Evolutionary conservation across 306 rosid genomes (phyloP), one percentile per base, ranked within the genome.

Genomic region (Castanospermum australe): DNA sequence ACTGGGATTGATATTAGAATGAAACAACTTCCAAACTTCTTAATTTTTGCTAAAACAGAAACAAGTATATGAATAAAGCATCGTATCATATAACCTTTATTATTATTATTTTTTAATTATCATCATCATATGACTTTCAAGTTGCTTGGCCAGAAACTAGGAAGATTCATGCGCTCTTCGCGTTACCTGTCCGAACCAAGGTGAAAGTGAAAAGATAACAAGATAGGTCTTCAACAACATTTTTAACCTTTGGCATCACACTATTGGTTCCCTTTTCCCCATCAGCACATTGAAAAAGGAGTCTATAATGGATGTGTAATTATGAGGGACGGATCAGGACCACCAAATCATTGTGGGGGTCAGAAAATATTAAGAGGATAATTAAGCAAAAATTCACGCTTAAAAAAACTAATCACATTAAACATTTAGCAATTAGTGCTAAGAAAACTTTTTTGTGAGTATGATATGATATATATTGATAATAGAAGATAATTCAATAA

Each of bases 131-230:
- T 21, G 36, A 20, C 9, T 65, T 36, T 20, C 0, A 18, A 12
- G 24, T 15, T 78, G 47, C 2, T 68, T 12, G 38, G 76, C 61
- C 68, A 68, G 62, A 33, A 21, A 56, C 41, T 21, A 13, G 22
- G 45, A 79, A 22, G 56, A 67, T 2, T 44, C 41, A 32, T 47
- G 17, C 45, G 15, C 6, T 24, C 78, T 59, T 68, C 69, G 59
- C 17, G 20, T 14, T 77, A 67, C 81, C 67, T 63, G 35, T 25
- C 54, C 63, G 50, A 35, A 64, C 36, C 50, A 64, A 65, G 11
- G 54, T 66, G 73, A 9, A 67, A 44, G 22, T 41, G 21, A 66
- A 44, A 48, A 50, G 50, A 50, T 50, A 1, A 21, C 48, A 47
- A 30, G 42, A 57, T 10, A 30, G 11, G 76, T 33, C 35, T 15